Evolutionary conservation across 208 protist species (phyloP).

Genomic region (Crithidia fasciculata): DNA sequence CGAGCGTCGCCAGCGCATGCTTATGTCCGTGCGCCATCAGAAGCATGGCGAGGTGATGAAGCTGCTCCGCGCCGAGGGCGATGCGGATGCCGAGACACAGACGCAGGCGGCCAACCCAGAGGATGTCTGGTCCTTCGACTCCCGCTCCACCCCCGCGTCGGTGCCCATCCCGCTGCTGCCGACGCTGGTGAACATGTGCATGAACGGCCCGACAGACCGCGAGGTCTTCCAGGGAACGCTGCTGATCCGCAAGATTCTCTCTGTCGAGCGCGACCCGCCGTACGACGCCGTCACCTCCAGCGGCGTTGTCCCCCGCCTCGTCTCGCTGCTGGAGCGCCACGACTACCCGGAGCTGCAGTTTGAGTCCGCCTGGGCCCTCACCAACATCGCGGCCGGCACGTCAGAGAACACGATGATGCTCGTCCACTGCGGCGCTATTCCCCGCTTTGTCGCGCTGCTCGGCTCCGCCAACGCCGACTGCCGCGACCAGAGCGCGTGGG

Average conservation of each 20-base stretch:
- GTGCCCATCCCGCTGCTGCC: slow-evolving; percentile 79
- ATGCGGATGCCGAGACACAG: neutral
- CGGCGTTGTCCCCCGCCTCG: slow-evolving; percentile 95
- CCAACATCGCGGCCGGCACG: slow-evolving; percentile 98
- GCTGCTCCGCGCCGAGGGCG: slow-evolving; percentile 55
- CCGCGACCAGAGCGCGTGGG: slow-evolving; percentile 98
- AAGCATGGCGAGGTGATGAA: slow-evolving; percentile 70
- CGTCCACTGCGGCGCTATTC: slow-evolving; percentile 93
- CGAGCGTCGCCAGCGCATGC: slow-evolving; percentile 73
- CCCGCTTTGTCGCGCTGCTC: slow-evolving; percentile 96
- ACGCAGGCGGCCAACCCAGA: slow-evolving; percentile 22
- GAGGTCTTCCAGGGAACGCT: slow-evolving; percentile 82
- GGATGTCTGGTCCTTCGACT: slow-evolving; percentile 63
- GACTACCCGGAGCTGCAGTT: slow-evolving; percentile 95
- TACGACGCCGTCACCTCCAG: slow-evolving; percentile 94
- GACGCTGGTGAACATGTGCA: slow-evolving; percentile 64
- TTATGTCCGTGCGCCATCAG: slow-evolving; percentile 69
- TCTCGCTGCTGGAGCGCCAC: slow-evolving; percentile 89
- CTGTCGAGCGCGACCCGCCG: slow-evolving; percentile 95
- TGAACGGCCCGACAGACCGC: slow-evolving; percentile 42
- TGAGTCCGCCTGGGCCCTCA: slow-evolving; percentile 99
- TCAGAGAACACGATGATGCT: slow-evolving; percentile 94
- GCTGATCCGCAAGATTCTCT: slow-evolving; percentile 90
- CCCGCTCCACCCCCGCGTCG: slow-evolving; percentile 43
- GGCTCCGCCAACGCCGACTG: slow-evolving; percentile 91